Evolutionary conservation across 192 early-diverging fungal genomes (phyloP).

Genomic region (Pecoramyces ruminantium): DNA sequence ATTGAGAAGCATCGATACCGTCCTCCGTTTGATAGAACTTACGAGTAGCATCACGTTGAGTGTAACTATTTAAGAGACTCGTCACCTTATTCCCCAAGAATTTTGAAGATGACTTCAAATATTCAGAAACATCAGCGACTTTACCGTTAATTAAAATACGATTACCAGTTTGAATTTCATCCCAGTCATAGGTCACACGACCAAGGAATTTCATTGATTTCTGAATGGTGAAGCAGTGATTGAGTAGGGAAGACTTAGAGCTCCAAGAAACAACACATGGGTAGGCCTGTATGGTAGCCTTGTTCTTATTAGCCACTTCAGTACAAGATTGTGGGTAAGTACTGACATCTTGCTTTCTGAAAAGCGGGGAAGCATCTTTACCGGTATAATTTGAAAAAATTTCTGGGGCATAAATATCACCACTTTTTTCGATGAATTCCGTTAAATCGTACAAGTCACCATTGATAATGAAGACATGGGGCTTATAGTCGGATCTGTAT

Average conservation of each 20-base stretch:
- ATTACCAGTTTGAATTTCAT: neutral
- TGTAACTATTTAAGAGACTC: neutral
- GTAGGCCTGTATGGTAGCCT: neutral
- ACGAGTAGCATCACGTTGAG: neutral
- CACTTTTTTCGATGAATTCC: neutral
- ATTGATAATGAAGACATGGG: neutral
- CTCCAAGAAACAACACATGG: neutral
- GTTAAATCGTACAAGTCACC: neutral
- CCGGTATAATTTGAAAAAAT: neutral
- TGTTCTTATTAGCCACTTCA: neutral
- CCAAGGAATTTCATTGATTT: neutral
- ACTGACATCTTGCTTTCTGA: neutral
- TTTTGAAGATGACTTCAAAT: neutral
- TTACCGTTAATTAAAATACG: neutral
- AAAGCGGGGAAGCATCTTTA: neutral
- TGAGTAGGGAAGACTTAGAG: neutral
- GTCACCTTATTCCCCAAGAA: neutral
- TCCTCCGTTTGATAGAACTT: neutral
- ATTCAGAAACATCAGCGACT: neutral
- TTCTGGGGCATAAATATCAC: neutral
- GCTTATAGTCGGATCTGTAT: neutral
- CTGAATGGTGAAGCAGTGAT: neutral
- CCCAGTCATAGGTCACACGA: neutral
- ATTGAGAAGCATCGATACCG: neutral
- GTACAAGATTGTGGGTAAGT: neutral